Conservation (phyloP, 2,329 filamentous ascomycete species). For the Dactylellina leptospora region DNA sequence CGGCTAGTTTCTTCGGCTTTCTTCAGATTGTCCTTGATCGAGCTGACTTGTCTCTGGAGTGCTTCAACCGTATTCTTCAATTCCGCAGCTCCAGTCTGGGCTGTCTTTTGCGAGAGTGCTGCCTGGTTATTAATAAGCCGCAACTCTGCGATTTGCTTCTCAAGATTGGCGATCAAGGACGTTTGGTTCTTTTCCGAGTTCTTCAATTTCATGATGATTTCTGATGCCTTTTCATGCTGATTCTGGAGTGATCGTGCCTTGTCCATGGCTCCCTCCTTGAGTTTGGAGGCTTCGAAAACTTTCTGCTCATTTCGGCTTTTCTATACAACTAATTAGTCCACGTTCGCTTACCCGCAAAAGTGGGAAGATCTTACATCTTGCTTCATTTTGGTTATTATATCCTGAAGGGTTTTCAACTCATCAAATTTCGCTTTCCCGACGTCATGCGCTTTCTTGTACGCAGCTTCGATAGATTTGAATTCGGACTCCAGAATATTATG, state of each 20-base stretch:
- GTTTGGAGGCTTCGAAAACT: slow-evolving; percentile 94
- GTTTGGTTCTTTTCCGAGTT: slow-evolving; percentile 83
- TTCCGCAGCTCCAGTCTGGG: slow-evolving; percentile 77
- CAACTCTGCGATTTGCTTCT: slow-evolving; percentile 87
- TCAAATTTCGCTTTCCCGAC: slow-evolving; percentile 78
- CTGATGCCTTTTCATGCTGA: slow-evolving; percentile 88
- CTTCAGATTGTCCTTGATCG: slow-evolving; percentile 77
- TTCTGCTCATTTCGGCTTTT: slow-evolving; percentile 98
- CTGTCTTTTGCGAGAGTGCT: slow-evolving; percentile 75
- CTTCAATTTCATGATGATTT: slow-evolving; percentile 92
- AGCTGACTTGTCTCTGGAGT: slow-evolving; percentile 76
- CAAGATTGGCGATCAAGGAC: slow-evolving; percentile 78
- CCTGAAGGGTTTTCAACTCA: slow-evolving; percentile 37
- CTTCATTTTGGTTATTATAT: slow-evolving; percentile 74
- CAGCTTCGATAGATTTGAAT: slow-evolving; percentile 85
- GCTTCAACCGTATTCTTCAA: slow-evolving; percentile 74
- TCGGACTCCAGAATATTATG: slow-evolving; percentile 87
- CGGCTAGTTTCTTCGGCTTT: slow-evolving; percentile 76
- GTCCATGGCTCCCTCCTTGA: slow-evolving; percentile 82
- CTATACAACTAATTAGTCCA: slow-evolving; percentile 73
- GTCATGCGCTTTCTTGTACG: slow-evolving; percentile 87
- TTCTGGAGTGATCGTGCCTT: slow-evolving; percentile 81
- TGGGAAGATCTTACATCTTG: slow-evolving; percentile 62
- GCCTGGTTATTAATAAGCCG: slow-evolving; percentile 79
- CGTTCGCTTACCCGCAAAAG: slow-evolving; percentile 6